Conservation (phyloP, 208 protist genomes). For the Leptomonas seymouri region DNA sequence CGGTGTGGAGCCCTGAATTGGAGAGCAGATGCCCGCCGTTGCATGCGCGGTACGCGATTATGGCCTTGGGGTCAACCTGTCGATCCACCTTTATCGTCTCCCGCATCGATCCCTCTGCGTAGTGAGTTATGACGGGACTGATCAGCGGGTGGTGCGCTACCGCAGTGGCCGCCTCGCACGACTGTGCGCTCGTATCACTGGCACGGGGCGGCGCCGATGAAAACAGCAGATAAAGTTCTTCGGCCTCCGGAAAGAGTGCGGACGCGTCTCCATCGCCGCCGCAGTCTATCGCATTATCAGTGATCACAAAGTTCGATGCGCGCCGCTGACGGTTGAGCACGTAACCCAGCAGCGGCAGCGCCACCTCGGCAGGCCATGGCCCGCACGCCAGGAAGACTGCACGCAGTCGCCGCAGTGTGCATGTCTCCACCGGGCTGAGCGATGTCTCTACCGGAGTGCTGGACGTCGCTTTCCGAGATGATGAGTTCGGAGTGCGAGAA, state of each 20-base stretch:
- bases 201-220: background rate
- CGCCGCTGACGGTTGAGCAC: constrained; percentile 2
- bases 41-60: background rate
- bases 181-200: background rate
- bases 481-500: no score
- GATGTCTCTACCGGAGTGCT: background rate
- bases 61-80: background rate
- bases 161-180: background rate
- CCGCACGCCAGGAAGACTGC: constrained; percentile 22
- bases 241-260: constrained; percentile 9
- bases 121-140: background rate
- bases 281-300: no score
- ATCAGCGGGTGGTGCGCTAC: background rate
- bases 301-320: no score
- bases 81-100: background rate
- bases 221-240: constrained; percentile 4
- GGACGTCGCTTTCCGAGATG: no score
- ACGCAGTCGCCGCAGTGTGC: constrained; percentile 21
- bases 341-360: constrained; percentile 19
- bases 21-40: background rate
- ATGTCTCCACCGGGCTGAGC: background rate
- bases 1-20: background rate
- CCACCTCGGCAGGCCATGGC: constrained; percentile 19
- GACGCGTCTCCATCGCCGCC: background rate
- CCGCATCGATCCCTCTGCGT: background rate